Percentiles rank a stretch among this genome's conserved stretches.
These are phyloP conservation scores for Mycena olivaceomarginata DNA, from an alignment of 768 basidiomycete genomes.

Conservation along the genomic window DNA sequence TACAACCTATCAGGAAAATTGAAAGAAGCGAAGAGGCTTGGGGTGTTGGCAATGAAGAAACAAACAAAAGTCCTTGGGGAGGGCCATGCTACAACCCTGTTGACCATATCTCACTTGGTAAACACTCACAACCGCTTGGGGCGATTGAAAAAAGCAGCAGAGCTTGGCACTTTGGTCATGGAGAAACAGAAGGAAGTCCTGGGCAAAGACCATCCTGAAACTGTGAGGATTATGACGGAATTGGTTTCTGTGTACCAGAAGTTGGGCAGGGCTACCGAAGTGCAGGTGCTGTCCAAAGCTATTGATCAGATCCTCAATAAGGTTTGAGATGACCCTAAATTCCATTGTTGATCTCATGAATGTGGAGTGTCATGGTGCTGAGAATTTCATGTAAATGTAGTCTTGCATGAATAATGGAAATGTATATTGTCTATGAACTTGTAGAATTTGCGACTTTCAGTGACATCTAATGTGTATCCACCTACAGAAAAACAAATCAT, in stretches of 20 bases:
- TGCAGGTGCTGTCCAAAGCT: background rate
- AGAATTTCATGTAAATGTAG: no score
- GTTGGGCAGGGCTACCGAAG: constrained; percentile 2
- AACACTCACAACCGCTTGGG: background rate
- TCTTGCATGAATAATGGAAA: no score
- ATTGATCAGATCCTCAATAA: background rate
- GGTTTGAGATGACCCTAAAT: background rate
- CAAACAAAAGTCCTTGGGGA: background rate
- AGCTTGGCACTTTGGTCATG: background rate
- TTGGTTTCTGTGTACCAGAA: background rate
- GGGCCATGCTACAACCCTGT: background rate
- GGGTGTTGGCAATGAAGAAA: constrained; percentile 2
- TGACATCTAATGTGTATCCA: no score
- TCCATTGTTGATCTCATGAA: no score
- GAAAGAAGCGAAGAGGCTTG: background rate
- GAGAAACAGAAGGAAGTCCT: background rate
- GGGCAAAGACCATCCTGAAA: constrained; percentile 2
- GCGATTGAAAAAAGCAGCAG: background rate
- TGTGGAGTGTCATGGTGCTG: no score
- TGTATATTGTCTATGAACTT: no score
- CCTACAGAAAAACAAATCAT: no score
- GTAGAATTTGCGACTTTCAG: no score
- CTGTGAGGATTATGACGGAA: background rate
- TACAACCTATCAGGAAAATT: background rate
- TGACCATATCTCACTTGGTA: background rate